Evolutionary conservation across 192 early-diverging fungal genomes (phyloP), one percentile per base, ranked within the genome.

Genomic region (Entophlyctis luteolus): DNA sequence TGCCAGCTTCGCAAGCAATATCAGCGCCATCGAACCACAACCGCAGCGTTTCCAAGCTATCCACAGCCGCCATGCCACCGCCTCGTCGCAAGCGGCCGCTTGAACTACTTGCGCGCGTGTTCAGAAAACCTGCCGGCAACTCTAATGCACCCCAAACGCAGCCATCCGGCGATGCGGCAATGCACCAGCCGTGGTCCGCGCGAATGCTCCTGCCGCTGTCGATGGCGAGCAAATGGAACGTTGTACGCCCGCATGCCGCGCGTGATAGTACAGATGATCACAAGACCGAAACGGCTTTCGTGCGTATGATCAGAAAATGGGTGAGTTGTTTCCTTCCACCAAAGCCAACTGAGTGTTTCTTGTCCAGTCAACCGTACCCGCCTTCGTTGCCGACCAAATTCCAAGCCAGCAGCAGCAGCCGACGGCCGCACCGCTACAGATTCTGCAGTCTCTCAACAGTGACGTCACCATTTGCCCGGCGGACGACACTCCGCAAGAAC

Each of bases 341-440:
- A 18, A 5, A 18, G 6, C 49, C 8, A 8, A 23, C 22, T 52
- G 8, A 52, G 8, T 53, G 20, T 14, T 10, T 52, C 50, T 52
- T 10, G 12, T 52, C 6, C 35, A 63, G 60, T 63, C 60, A 12
- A 63, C 60, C 4, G 47, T 63, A 31, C 60, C 60, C n/a, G 60
- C 28, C 14, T 63, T 63, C 36, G 47, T 63, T 2, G 46, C 29
- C 1, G 60, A 63, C 16, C 42, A 5, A 25, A 14, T 59, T 1
- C 36, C 2, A 14, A 37, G 25, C 35, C 37, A 22, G 39, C n/a
- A 14, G 29, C 16, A 42, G 12, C 35, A 60, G 14, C 25, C 5
- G 47, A 27, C 28, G 27, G 14, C 48, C 12, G 6, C 0, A 10
- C 5, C 20, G 54, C 42, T 45, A n/a, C 10, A 45, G 42, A 45